Evolutionary conservation across 2,329 filamentous ascomycete genomes (phyloP).

Genomic region (Simplicillium aogashimaense): DNA sequence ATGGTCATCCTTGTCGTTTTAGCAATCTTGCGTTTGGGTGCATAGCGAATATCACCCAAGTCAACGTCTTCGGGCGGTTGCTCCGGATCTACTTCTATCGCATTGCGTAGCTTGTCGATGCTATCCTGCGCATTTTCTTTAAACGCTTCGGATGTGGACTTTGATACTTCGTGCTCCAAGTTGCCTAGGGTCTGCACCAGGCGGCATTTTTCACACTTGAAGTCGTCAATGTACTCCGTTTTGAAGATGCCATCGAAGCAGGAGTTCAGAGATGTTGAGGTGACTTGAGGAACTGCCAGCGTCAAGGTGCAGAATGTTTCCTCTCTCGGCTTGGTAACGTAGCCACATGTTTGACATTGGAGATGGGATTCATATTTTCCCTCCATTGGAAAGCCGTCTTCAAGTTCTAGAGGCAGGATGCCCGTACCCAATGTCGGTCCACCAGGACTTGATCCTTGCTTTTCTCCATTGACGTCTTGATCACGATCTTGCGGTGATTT

Average conservation of each 20-base stretch:
- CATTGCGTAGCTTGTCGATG: slow-evolving; percentile 55
- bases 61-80: slow-evolving; percentile 59
- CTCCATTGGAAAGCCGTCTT: slow-evolving; percentile 82
- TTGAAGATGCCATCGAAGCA: slow-evolving; percentile 95
- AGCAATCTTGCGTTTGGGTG: slow-evolving; percentile 75
- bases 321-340: slow-evolving; percentile 73
- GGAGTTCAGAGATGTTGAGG: slow-evolving; percentile 68
- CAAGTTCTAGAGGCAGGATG: slow-evolving; percentile 29
- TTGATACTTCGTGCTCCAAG: slow-evolving; percentile 49
- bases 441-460: too few species aligned
- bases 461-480: too few species aligned
- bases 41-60: slow-evolving; percentile 63
- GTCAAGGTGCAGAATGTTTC: slow-evolving; percentile 90
- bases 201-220: slow-evolving; percentile 87
- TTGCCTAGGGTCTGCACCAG: slow-evolving; percentile 66
- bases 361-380: slow-evolving; percentile 91
- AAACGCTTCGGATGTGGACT: slow-evolving; percentile 41
- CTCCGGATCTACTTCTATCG: slow-evolving; percentile 76
- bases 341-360: slow-evolving; percentile 81
- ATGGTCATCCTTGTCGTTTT: slow-evolving; percentile 78
- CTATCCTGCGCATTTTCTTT: slow-evolving; percentile 42
- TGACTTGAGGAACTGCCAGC: slow-evolving; percentile 77
- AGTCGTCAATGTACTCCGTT: slow-evolving; percentile 93
- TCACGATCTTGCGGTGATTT: too few species aligned
- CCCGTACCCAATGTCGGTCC: slow-evolving; percentile 6